phyloP scores from a whole-genome alignment of 2,329 filamentous ascomycete species.

The Curvularia spicifera region DNA sequence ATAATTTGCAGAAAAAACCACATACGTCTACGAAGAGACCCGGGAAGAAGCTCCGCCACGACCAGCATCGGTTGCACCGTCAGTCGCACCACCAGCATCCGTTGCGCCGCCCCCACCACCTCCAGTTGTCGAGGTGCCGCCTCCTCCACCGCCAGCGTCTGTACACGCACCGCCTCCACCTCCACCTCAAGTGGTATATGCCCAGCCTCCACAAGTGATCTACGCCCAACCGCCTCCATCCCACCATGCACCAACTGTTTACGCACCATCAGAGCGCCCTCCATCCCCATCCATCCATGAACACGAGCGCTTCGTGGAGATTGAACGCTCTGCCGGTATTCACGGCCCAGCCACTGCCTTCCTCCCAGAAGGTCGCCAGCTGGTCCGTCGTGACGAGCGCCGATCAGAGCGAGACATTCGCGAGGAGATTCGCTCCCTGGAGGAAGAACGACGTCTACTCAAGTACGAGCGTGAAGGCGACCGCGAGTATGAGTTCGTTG shows the following conservation, averaged over 20 bases:
- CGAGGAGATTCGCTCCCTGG: slow-evolving; percentile 73
- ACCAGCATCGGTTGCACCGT: slow-evolving; percentile 26
- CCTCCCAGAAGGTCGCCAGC: slow-evolving; percentile 50
- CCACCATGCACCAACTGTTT: slow-evolving; percentile 36
- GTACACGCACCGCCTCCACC: slow-evolving; percentile 30
- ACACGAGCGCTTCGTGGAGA: slow-evolving; percentile 48
- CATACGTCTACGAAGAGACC: slow-evolving; percentile 46
- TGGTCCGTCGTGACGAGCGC: slow-evolving; percentile 30
- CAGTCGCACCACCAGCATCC: slow-evolving; percentile 29
- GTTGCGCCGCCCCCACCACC: slow-evolving; percentile 26
- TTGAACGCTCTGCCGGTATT: slow-evolving; percentile 57
- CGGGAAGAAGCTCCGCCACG: slow-evolving; percentile 21
- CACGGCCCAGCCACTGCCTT: slow-evolving; percentile 57
- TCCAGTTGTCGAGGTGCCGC: slow-evolving; percentile 25
- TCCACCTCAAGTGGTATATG: slow-evolving; percentile 29
- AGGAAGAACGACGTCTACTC: slow-evolving; percentile 67
- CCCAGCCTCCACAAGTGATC: slow-evolving; percentile 24
- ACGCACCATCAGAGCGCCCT: slow-evolving; percentile 44
- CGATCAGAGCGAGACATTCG: slow-evolving; percentile 68
- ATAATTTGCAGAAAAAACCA: slow-evolving; percentile 41
- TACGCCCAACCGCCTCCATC: slow-evolving; percentile 22
- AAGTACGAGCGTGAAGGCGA: slow-evolving; percentile 63
- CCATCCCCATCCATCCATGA: slow-evolving; percentile 43
- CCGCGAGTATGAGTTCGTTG: slow-evolving; percentile 68
- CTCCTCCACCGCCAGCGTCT: slow-evolving; percentile 27